Percentiles rank a stretch among this genome's conserved stretches.
These are phyloP conservation scores for Ceratocystis cacaofunesta DNA, from an alignment of 2,329 filamentous ascomycete genomes.

Conservation along the genomic window DNA sequence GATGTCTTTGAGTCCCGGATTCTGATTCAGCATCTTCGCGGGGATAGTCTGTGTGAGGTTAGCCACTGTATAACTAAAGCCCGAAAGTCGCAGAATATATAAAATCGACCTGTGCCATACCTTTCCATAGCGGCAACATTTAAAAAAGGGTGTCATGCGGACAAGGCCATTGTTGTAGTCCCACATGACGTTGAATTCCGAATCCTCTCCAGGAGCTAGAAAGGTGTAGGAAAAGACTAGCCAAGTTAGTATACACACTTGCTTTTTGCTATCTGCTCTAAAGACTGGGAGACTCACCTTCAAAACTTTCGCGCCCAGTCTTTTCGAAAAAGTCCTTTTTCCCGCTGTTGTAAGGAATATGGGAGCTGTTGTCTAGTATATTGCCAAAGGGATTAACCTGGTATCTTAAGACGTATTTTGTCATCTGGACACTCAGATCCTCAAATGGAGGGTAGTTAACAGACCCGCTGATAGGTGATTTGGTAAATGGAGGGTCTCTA, in stretches of 20 bases:
- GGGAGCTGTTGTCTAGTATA: constrained; percentile 48
- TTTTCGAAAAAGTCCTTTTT: constrained; percentile 81
- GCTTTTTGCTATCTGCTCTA: neutral
- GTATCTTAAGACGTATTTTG: constrained; percentile 45
- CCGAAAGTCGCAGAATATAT: neutral
- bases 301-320: constrained; percentile 75
- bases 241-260: neutral
- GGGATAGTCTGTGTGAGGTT: constrained; percentile 57
- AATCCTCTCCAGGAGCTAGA: constrained; percentile 49
- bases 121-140: constrained; percentile 76
- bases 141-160: constrained; percentile 88
- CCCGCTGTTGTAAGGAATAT: constrained; percentile 87
- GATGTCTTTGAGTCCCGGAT: constrained; percentile 73
- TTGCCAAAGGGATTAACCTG: constrained; percentile 49
- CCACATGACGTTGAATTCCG: constrained; percentile 74
- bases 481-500: constrained; percentile 10
- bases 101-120: constrained; percentile 29
- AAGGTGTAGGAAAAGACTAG: constrained; percentile 77
- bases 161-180: constrained; percentile 93
- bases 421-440: constrained; percentile 41
- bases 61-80: neutral
- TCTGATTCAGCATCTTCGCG: constrained; percentile 64
- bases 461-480: constrained; percentile 33
- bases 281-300: constrained; percentile 43
- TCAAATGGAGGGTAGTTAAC: constrained; percentile 66